Percentiles rank a stretch among this genome's conserved stretches.
phyloP scores from a whole-genome alignment of 202 grass and related monocot species.

The Schoenoplectus tabernaemontani region DNA sequence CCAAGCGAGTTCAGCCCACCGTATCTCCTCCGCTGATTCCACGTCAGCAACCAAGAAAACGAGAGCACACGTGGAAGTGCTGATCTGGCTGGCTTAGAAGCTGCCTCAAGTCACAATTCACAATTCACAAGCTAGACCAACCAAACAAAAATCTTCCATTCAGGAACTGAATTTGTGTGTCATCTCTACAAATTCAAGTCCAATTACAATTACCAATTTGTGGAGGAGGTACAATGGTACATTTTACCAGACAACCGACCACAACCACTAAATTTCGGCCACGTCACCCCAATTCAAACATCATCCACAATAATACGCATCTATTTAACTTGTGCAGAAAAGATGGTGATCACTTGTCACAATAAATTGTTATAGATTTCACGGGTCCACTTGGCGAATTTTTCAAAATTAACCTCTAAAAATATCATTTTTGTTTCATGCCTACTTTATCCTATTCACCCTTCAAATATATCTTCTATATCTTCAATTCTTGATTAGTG shows the following conservation, averaged over 20 bases:
- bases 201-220: neutral
- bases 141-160: neutral
- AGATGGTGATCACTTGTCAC: conserved; percentile 9
- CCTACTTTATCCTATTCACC: too few relatives aligned
- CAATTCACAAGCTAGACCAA: neutral
- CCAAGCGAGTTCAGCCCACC: too few relatives aligned
- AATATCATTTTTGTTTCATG: neutral
- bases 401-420: neutral
- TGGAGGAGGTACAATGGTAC: neutral
- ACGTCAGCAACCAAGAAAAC: too few relatives aligned
- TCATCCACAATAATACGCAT: conserved; percentile 3
- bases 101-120: neutral
- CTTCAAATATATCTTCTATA: too few relatives aligned
- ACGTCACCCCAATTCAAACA: neutral
- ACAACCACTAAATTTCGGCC: neutral
- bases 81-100: neutral
- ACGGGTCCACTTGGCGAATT: neutral
- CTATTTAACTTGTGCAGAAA: neutral
- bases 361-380: neutral
- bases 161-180: neutral
- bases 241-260: neutral
- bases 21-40: too few relatives aligned
- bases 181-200: neutral
- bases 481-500: too few relatives aligned
- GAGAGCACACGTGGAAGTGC: neutral